phyloP scores from a whole-genome alignment of 1,284 basidiomycete species.

The Sporisorium exsertum region DNA sequence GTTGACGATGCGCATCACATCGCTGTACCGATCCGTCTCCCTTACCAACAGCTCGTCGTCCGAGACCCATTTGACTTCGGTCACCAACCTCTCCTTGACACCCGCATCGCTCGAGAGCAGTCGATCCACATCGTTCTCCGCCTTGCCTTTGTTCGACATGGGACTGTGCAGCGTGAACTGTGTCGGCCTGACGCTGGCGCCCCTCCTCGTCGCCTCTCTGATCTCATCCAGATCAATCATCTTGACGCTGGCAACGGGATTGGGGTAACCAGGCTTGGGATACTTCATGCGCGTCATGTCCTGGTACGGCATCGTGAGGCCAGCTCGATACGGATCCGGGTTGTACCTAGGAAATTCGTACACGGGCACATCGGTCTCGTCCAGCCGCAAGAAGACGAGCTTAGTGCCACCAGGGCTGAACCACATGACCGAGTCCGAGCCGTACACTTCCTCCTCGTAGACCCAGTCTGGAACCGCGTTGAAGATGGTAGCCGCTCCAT shows the following conservation, averaged over 20 bases:
- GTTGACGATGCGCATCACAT: constrained; percentile 51
- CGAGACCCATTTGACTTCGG: constrained; percentile 87
- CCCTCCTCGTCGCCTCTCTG: constrained; percentile 11
- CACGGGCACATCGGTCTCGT: constrained; percentile 87
- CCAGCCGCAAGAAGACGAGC: constrained; percentile 85
- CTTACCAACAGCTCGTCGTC: constrained; percentile 82
- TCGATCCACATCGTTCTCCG: constrained; percentile 70
- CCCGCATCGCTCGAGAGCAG: constrained; percentile 74
- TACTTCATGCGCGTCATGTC: constrained; percentile 66
- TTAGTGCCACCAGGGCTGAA: constrained; percentile 86
- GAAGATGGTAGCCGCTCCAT: constrained; percentile 86
- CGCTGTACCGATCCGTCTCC: constrained; percentile 77
- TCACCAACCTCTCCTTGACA: constrained; percentile 74
- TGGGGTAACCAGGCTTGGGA: constrained; percentile 83
- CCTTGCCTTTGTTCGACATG: constrained; percentile 34
- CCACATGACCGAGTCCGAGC: constrained; percentile 82
- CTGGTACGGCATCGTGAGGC: constrained; percentile 56
- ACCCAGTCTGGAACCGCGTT: constrained; percentile 91
- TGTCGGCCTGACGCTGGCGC: constrained; percentile 16
- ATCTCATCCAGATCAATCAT: constrained; percentile 71
- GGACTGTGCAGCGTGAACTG: constrained; percentile 42
- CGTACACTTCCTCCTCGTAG: constrained; percentile 74
- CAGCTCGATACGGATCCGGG: constrained; percentile 47
- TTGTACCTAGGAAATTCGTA: constrained; percentile 93
- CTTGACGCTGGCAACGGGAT: constrained; percentile 86